A percentile compares a stretch with the other conserved stretches of the same genome.
phyloP scores from a whole-genome alignment of 2,329 filamentous ascomycete species.

The Allantophomopsis cytisporea region DNA sequence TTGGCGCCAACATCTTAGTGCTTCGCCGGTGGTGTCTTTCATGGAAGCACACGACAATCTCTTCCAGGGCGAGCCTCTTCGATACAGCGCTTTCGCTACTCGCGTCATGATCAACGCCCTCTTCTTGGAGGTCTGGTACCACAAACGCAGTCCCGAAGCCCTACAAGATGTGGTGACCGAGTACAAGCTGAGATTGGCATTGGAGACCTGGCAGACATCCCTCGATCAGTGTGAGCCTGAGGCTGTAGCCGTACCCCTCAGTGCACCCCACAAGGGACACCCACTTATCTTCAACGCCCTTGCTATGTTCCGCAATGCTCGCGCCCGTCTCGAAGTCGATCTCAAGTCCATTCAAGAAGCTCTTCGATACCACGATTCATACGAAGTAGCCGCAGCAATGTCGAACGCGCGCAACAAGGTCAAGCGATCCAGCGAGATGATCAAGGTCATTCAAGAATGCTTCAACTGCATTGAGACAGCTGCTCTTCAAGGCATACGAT shows the following conservation, averaged over 20 bases:
- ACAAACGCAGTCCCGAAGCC: conserved; percentile 96
- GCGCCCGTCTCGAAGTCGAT: conserved; percentile 84
- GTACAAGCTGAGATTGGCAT: conserved; percentile 88
- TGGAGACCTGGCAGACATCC: conserved; percentile 99
- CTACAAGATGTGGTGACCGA: conserved; percentile 95
- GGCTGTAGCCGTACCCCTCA: conserved; percentile 74
- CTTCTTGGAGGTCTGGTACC: conserved; percentile 97
- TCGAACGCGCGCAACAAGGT: conserved; percentile 86
- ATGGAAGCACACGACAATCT: conserved; percentile 89
- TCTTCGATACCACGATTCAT: conserved; percentile 90
- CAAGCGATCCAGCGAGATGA: conserved; percentile 91
- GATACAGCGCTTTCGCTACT: conserved; percentile 93
- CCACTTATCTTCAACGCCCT: conserved; percentile 96
- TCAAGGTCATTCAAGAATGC: conserved; percentile 95
- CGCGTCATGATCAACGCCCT: conserved; percentile 98
- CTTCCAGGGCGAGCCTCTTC: conserved; percentile 81
- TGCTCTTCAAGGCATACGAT: conserved; percentile 85
- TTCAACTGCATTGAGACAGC: conserved; percentile 97
- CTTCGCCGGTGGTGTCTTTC: conserved; percentile 68
- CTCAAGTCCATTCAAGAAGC: conserved; percentile 90
- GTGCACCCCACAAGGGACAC: conserved; percentile 89
- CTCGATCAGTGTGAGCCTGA: conserved; percentile 89
- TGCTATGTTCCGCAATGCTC: conserved; percentile 91
- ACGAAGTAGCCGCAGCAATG: conserved; percentile 95
- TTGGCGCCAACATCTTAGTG: conserved; percentile 71